Evolutionary conservation across 148 eudicot species (phyloP).

Genomic region (Vaccinium vitisidaea): DNA sequence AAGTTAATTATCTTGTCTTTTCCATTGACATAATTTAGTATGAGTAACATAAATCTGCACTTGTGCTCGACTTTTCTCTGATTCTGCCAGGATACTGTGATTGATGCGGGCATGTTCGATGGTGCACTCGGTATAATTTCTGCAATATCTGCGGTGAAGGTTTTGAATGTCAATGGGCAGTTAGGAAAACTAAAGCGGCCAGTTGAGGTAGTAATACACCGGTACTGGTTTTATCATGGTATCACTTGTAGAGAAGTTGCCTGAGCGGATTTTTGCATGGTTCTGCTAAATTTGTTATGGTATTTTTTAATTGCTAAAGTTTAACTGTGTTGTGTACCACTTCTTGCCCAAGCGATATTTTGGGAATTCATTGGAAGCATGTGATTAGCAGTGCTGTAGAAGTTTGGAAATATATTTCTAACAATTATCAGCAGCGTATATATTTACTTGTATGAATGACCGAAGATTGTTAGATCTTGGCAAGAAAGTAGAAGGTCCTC

Average conservation of each 20-base stretch:
- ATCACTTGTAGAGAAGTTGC: neutral
- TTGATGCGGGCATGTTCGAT: constrained; percentile 94
- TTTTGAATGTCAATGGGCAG: constrained; percentile 50
- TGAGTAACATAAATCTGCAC: neutral
- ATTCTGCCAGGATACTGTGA: constrained; percentile 75
- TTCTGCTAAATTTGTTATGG: neutral
- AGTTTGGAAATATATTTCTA: neutral
- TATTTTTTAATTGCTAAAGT: constrained; percentile 5
- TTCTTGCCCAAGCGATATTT: neutral
- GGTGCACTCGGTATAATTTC: constrained; percentile 85
- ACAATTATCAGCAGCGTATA: neutral
- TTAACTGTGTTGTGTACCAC: neutral
- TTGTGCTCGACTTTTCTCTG: constrained; percentile 13
- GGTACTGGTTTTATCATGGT: neutral
- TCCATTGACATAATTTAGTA: neutral
- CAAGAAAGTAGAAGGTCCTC: neutral
- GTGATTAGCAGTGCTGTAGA: neutral
- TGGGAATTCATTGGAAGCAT: neutral
- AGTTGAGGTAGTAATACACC: constrained; percentile 60
- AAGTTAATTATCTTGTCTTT: neutral
- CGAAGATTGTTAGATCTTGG: neutral
- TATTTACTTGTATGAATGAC: neutral
- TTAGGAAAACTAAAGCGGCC: constrained; percentile 60
- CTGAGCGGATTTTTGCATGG: neutral
- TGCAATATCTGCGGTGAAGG: constrained; percentile 83